Evolutionary conservation across 345 rosid genomes (phyloP), one percentile per base, ranked within the genome.

Genomic region (Brassica cretica): DNA sequence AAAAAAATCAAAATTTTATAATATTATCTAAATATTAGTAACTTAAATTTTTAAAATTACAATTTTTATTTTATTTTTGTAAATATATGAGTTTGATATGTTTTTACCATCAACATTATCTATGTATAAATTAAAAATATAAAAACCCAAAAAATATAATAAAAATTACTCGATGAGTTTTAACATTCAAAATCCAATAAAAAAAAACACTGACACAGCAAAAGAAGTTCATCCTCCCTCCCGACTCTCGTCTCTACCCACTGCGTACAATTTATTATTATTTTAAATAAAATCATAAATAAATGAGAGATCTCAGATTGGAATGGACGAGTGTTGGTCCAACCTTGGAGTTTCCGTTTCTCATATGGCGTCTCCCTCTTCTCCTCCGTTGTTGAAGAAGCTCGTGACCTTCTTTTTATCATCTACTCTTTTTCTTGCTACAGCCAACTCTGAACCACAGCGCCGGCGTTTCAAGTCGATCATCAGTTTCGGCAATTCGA

Each of bases 401-500:
- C 67, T 65, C 15, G 5, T 7, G 11, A 27, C 0, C 68, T 30
- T 72, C 68, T 16, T 33, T 64, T 3, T 64, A 8, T 49, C 70
- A 8, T 64, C 70, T 27, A 58, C 37, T 51, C 39, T 80, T 29
- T 33, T 71, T 1, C 39, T 69, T 39, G 33, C 39, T 32, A 11
- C 6, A 2, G 10, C 5, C n/a, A 24, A 19, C 67, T 69, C 68
- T 0, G 64, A 59, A 60, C 7, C 81, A n/a, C 35, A 2, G 19
- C 72, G 66, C 21, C 67, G 5, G 8, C 49, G 8, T 30, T 73
- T 72, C 70, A 0, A 46, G 9, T 82, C 90, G 14, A 79, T 88
- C 76, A 75, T 88, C 75, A 85, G 89, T 80, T 86, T 88, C 62
- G 92, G 89, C 1, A 90, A 88, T 76, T 88, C 92, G 1, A 25